Evolutionary conservation across 2,329 filamentous ascomycete genomes (phyloP).

Genomic region (Elsinoe batatas): DNA sequence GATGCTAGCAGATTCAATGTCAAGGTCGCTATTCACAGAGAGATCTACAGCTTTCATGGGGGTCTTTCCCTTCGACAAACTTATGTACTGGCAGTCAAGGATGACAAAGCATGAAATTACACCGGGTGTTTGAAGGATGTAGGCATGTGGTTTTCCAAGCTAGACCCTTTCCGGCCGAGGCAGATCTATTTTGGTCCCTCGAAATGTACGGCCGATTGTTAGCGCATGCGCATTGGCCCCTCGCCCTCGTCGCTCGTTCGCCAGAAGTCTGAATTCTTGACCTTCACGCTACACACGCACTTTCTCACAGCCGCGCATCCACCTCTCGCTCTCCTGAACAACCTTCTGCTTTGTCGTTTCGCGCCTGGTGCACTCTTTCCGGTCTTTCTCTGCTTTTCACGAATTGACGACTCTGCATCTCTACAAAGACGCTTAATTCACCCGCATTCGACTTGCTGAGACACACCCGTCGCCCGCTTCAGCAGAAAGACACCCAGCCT

Average conservation of each 20-base stretch:
- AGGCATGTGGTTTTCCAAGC: no score
- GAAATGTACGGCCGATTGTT: not conserved
- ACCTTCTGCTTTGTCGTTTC: not conserved
- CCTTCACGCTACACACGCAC: not conserved
- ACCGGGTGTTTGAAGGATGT: not conserved
- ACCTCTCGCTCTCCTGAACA: not conserved
- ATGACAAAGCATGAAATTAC: conserved; percentile 1
- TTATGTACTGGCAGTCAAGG: not conserved
- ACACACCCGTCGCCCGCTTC: conserved; percentile 2
- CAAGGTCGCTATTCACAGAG: not conserved
- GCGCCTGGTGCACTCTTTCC: conserved; percentile 8
- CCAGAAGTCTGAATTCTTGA: not conserved
- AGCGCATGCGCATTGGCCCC: not conserved
- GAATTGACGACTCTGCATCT: not conserved
- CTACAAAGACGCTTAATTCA: not conserved
- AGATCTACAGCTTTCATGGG: not conserved
- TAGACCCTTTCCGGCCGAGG: no score
- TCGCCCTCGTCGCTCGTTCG: not conserved
- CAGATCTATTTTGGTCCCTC: not conserved
- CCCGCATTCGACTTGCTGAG: not conserved
- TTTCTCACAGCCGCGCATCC: conserved; percentile 7
- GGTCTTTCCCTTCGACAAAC: no score
- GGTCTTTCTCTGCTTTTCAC: conserved; percentile 6
- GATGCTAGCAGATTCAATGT: no score
- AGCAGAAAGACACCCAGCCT: conserved; percentile 14